Evolutionary conservation across 129 eudicot species (phyloP).

Genomic region (Centella asiatica): DNA sequence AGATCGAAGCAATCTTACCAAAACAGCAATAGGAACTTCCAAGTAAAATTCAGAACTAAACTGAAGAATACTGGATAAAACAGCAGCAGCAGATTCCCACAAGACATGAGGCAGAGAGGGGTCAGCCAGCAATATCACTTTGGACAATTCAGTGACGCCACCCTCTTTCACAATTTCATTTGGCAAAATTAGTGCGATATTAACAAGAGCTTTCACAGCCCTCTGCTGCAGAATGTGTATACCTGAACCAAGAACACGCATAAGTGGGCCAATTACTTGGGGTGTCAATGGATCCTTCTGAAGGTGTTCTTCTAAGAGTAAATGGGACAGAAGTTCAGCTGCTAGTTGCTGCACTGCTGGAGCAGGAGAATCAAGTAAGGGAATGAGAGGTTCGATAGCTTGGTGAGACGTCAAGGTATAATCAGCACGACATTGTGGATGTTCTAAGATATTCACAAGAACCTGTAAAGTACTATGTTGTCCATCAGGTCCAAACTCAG

Average conservation of each 20-base stretch:
- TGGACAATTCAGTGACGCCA: slow-evolving; percentile 88
- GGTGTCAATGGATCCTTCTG: slow-evolving; percentile 73
- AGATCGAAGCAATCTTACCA: slow-evolving; percentile 85
- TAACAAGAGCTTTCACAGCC: slow-evolving; percentile 88
- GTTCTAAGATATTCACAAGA: slow-evolving; percentile 87
- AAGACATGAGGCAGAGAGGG: slow-evolving; percentile 81
- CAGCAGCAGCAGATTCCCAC: slow-evolving; percentile 96
- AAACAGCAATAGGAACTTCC: slow-evolving; percentile 96
- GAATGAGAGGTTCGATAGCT: slow-evolving; percentile 85
- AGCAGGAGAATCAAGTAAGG: slow-evolving; percentile 81
- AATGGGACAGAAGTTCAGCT: slow-evolving; percentile 91
- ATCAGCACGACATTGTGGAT: slow-evolving; percentile 88
- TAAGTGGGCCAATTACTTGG: slow-evolving; percentile 86
- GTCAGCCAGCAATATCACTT: slow-evolving; percentile 74
- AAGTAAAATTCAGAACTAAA: slow-evolving; percentile 87
- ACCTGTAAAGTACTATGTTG: slow-evolving; percentile 94
- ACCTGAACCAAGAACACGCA: slow-evolving; percentile 86
- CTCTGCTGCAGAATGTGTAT: slow-evolving; percentile 87
- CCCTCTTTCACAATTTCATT: slow-evolving; percentile 99
- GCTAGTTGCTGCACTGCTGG: slow-evolving; percentile 92
- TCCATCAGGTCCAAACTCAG: slow-evolving; percentile 90
- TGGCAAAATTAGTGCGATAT: slow-evolving; percentile 78
- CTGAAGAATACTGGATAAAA: slow-evolving; percentile 76
- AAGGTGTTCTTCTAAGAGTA: slow-evolving; percentile 82
- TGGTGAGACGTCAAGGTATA: slow-evolving; percentile 76